Evolutionary conservation across 1,139 yeast species (phyloP).

Genomic region (Diutina rugosa): DNA sequence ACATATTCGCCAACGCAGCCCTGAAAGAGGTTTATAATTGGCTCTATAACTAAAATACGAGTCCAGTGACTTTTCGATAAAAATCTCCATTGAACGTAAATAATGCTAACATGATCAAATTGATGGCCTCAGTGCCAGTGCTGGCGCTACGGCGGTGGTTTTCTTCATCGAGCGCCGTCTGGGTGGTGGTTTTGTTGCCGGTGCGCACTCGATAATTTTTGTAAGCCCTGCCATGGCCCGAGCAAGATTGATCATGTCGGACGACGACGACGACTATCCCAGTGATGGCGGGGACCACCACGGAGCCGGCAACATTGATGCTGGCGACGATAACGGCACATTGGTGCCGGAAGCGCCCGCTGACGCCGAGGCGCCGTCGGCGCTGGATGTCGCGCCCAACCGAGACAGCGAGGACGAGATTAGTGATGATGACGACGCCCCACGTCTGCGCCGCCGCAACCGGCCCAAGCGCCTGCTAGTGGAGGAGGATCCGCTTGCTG

Average conservation of each 20-base stretch:
- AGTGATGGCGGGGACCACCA: background rate
- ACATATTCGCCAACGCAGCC: background rate
- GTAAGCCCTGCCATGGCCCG: background rate
- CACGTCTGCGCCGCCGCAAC: background rate
- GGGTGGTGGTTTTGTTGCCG: background rate
- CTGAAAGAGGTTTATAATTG: background rate
- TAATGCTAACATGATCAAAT: no score
- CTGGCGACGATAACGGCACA: background rate
- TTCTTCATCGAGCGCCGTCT: background rate
- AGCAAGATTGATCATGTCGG: background rate
- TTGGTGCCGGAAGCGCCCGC: background rate
- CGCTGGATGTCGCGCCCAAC: background rate
- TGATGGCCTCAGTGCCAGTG: no score
- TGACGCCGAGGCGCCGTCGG: background rate
- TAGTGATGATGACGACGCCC: background rate
- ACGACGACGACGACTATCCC: background rate
- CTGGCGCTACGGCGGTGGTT: no score
- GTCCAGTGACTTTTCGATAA: background rate
- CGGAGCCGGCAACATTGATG: background rate
- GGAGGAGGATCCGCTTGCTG: slow-evolving; percentile 1
- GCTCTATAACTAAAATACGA: background rate
- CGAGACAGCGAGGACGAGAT: background rate
- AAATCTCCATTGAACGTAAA: no score
- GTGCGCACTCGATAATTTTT: background rate
- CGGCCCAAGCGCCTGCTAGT: background rate